phyloP scores from a whole-genome alignment of 2,329 filamentous ascomycete genomes.

The Exophiala sideris region DNA sequence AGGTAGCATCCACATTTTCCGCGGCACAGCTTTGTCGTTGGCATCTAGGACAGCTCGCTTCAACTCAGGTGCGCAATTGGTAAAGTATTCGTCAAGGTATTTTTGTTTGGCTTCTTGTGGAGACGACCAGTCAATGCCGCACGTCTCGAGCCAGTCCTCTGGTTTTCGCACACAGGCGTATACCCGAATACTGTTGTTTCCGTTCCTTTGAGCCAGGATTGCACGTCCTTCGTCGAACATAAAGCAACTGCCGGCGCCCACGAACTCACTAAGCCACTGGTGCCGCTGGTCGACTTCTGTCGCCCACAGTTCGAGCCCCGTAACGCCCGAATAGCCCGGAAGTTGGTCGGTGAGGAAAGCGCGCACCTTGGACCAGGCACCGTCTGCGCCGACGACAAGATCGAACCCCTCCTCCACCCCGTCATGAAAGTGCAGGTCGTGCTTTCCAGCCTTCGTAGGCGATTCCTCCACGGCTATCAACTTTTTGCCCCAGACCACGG shows the following conservation, averaged over 20 bases:
- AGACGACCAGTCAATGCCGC: conserved; percentile 45
- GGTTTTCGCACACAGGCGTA: conserved; percentile 38
- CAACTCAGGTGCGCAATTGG: conserved; percentile 45
- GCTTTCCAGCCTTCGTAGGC: background rate
- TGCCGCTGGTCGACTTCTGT: conserved; percentile 41
- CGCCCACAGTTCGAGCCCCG: conserved; percentile 42
- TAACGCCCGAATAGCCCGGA: conserved; percentile 36
- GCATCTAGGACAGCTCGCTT: conserved; percentile 43
- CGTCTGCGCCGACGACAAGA: conserved; percentile 45
- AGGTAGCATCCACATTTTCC: conserved; percentile 54
- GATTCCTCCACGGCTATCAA: conserved; percentile 38
- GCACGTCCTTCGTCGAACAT: conserved; percentile 42
- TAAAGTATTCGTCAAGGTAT: conserved; percentile 38
- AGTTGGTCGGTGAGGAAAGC: conserved; percentile 28
- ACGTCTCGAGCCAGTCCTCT: conserved; percentile 40
- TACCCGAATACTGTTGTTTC: conserved; percentile 48
- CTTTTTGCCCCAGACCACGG: conserved; percentile 47
- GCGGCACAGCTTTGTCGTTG: conserved; percentile 37
- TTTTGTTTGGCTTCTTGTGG: conserved; percentile 39
- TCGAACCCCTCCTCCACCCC: conserved; percentile 24
- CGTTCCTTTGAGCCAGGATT: conserved; percentile 46
- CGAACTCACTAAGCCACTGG: conserved; percentile 43
- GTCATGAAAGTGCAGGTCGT: conserved; percentile 15
- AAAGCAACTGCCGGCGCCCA: conserved; percentile 51
- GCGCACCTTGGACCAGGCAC: conserved; percentile 40